These are phyloP conservation scores for Lanmaoa rubissima DNA, from an alignment of 768 basidiomycete genomes.

Conservation along the genomic window DNA sequence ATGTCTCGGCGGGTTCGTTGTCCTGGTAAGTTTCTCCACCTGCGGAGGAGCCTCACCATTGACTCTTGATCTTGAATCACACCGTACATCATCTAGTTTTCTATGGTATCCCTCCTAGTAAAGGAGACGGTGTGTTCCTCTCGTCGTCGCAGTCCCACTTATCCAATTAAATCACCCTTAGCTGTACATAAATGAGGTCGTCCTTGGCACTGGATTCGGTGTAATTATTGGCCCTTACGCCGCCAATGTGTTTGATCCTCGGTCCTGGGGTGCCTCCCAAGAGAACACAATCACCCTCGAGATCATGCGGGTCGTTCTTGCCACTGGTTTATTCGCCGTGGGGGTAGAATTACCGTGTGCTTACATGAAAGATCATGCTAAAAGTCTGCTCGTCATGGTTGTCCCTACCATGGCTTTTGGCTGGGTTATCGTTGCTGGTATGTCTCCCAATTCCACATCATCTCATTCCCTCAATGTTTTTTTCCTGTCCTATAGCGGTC, in stretches of 20 bases:
- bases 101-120: slow-evolving; percentile 76
- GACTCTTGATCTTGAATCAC: background rate
- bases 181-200: slow-evolving; percentile 91
- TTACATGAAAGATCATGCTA: slow-evolving; percentile 80
- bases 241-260: slow-evolving; percentile 71
- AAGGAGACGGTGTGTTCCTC: slow-evolving; percentile 64
- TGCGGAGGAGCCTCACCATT: background rate
- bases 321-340: slow-evolving; percentile 89
- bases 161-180: slow-evolving; percentile 24
- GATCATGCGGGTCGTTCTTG: slow-evolving; percentile 85
- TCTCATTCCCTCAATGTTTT: background rate
- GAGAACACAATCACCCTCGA: slow-evolving; percentile 74
- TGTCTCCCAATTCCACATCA: slow-evolving; percentile 14
- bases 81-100: slow-evolving; percentile 52
- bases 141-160: background rate
- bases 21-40: slow-evolving; percentile 35
- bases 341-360: slow-evolving; percentile 88
- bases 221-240: slow-evolving; percentile 68
- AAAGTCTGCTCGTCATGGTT: slow-evolving; percentile 65
- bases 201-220: slow-evolving; percentile 76
- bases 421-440: slow-evolving; percentile 75
- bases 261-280: slow-evolving; percentile 64
- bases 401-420: slow-evolving; percentile 84
- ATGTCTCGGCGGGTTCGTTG: slow-evolving; percentile 57
- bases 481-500: slow-evolving; percentile 44